Conservation (phyloP, 768 basidiomycete species). For the Mycena latifolia region DNA sequence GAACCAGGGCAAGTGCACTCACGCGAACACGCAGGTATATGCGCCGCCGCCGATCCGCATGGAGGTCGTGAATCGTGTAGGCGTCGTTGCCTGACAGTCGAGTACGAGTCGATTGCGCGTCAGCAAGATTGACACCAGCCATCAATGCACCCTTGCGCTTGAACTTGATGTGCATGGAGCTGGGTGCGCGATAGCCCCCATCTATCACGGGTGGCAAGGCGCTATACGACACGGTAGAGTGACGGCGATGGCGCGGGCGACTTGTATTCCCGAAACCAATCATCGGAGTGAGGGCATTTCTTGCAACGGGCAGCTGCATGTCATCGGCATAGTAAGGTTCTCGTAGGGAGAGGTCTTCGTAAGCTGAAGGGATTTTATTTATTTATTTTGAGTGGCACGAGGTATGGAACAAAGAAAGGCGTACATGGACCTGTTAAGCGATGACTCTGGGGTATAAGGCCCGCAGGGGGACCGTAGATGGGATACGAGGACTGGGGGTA, state of each 20-base stretch:
- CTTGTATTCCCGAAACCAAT: constrained; percentile 43
- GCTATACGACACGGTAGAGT: constrained; percentile 63
- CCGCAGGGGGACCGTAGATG: constrained; percentile 56
- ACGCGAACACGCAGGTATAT: constrained; percentile 76
- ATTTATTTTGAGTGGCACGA: constrained; percentile 16
- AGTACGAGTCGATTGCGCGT: constrained; percentile 72
- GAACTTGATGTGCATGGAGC: constrained; percentile 73
- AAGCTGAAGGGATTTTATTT: constrained; percentile 50
- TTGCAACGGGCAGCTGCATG: constrained; percentile 52
- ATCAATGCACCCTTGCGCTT: constrained; percentile 78
- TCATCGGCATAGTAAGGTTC: constrained; percentile 65
- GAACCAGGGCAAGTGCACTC: constrained; percentile 39
- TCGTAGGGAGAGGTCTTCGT: constrained; percentile 61
- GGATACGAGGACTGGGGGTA: constrained; percentile 62
- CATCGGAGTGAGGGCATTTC: constrained; percentile 47
- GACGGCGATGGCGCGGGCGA: constrained; percentile 58
- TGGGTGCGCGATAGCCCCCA: constrained; percentile 58
- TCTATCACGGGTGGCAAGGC: constrained; percentile 54
- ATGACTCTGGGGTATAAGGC: constrained; percentile 52
- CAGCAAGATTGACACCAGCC: constrained; percentile 74
- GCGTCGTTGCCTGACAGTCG: constrained; percentile 71
- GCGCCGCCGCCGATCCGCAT: constrained; percentile 69
- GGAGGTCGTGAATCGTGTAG: constrained; percentile 75
- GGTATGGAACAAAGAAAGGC: constrained; percentile 22
- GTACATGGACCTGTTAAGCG: constrained; percentile 58